Evolutionary conservation across 1,284 basidiomycete species (phyloP).

Genomic region (Puccinia novopanici): DNA sequence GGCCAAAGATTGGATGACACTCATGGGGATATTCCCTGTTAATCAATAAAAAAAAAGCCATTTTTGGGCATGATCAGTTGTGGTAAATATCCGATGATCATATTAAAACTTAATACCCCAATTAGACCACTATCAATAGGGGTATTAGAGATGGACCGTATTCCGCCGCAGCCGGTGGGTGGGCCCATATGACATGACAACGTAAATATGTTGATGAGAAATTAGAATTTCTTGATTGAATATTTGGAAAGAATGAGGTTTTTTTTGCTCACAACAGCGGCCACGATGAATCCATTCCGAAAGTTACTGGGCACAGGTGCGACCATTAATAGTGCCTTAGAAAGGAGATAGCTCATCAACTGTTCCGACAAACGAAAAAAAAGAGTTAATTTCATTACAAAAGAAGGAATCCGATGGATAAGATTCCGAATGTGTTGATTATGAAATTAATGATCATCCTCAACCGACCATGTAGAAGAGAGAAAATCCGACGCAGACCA

Average conservation of each 20-base stretch:
- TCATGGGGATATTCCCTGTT: constrained; percentile 34
- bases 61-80: background rate
- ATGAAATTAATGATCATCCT: background rate
- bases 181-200: no score
- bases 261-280: constrained; percentile 33
- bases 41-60: no score
- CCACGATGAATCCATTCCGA: constrained; percentile 36
- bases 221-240: background rate
- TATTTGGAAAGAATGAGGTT: background rate
- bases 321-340: constrained; percentile 16
- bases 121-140: constrained; percentile 29
- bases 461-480: constrained; percentile 36
- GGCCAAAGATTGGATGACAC: constrained; percentile 31
- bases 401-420: constrained; percentile 12
- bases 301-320: constrained; percentile 35
- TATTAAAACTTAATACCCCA: constrained; percentile 30
- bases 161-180: background rate
- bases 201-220: no score
- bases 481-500: constrained; percentile 26
- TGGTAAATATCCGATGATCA: background rate
- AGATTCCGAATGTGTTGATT: background rate
- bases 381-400: background rate
- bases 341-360: constrained; percentile 32
- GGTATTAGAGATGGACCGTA: background rate
- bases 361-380: background rate